phyloP scores from a whole-genome alignment of 2,329 filamentous ascomycete species.

The Zasmidium angulare region DNA sequence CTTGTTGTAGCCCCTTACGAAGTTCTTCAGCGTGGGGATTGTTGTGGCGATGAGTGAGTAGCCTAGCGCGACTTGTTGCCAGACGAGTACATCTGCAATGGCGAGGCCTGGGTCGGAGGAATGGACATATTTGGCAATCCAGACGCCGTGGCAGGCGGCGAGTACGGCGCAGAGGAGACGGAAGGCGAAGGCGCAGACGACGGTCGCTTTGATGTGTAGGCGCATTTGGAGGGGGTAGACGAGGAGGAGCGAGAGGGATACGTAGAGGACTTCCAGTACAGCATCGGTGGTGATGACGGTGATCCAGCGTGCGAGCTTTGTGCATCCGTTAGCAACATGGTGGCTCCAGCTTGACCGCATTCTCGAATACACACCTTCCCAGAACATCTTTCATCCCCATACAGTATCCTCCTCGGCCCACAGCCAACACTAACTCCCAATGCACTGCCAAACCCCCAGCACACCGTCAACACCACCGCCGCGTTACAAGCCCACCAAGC shows the following conservation, averaged over 20 bases:
- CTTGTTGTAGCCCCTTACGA: constrained; percentile 29
- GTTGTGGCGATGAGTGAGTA: constrained; percentile 33
- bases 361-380: constrained; percentile 25
- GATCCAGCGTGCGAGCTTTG: constrained; percentile 26
- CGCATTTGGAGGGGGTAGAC: constrained; percentile 33
- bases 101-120: constrained; percentile 23
- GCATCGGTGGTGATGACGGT: constrained; percentile 28
- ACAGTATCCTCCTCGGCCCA: constrained; percentile 15
- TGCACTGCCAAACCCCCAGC: constrained; percentile 30
- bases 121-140: constrained; percentile 21
- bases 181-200: constrained; percentile 31
- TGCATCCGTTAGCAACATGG: background rate
- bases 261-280: constrained; percentile 28
- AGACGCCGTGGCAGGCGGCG: constrained; percentile 19
- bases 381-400: constrained; percentile 17
- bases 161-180: constrained; percentile 25
- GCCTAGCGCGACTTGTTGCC: constrained; percentile 31
- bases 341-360: background rate
- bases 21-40: constrained; percentile 32
- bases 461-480: constrained; percentile 17
- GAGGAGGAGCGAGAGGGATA: constrained; percentile 25
- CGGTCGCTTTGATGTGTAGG: constrained; percentile 29
- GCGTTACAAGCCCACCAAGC: constrained; percentile 22
- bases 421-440: constrained; percentile 22
- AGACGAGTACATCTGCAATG: constrained; percentile 26